A percentile compares a stretch with the other conserved stretches of the same genome.
These are phyloP conservation scores for Larix kaempferi DNA, from an alignment of 75 land plant genomes.

Conservation along the genomic window DNA sequence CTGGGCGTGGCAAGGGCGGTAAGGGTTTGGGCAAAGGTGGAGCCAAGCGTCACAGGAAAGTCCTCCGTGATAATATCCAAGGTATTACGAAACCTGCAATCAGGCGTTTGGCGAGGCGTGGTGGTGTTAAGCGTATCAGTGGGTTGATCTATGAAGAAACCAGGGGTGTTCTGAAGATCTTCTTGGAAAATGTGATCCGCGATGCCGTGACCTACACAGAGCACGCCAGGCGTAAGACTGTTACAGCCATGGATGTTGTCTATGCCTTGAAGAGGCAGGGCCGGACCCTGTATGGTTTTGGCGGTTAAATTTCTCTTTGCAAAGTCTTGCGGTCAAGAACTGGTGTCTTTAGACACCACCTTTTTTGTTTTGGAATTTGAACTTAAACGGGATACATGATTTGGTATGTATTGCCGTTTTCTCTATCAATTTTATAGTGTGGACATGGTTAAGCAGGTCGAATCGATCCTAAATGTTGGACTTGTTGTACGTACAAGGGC, in stretches of 20 bases:
- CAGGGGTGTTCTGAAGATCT: constrained; percentile 13
- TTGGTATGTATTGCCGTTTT: too few relatives aligned
- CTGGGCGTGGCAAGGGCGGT: constrained; percentile 44
- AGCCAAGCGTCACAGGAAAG: constrained; percentile 31
- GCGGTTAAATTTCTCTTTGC: constrained; percentile 14
- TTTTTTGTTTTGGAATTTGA: too few relatives aligned
- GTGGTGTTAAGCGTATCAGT: constrained; percentile 21
- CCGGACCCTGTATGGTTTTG: constrained; percentile 20
- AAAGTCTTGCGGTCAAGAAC: too few relatives aligned
- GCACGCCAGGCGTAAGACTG: constrained; percentile 42
- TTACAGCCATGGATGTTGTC: constrained; percentile 46
- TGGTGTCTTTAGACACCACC: too few relatives aligned
- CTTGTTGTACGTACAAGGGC: too few relatives aligned
- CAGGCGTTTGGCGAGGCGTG: constrained; percentile 20
- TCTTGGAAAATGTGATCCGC: constrained; percentile 17
- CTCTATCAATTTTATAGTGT: too few relatives aligned
- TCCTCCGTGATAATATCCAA: constrained; percentile 12
- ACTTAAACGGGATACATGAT: too few relatives aligned
- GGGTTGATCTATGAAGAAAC: constrained; percentile 21
- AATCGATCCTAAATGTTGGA: too few relatives aligned
- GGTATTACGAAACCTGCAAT: constrained; percentile 8
- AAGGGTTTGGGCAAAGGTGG: constrained; percentile 46
- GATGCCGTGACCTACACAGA: constrained; percentile 34
- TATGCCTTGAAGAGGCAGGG: constrained; percentile 39
- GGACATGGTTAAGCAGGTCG: too few relatives aligned